Conservation (phyloP, 2,329 filamentous ascomycete genomes). For the Calonectria montana region DNA sequence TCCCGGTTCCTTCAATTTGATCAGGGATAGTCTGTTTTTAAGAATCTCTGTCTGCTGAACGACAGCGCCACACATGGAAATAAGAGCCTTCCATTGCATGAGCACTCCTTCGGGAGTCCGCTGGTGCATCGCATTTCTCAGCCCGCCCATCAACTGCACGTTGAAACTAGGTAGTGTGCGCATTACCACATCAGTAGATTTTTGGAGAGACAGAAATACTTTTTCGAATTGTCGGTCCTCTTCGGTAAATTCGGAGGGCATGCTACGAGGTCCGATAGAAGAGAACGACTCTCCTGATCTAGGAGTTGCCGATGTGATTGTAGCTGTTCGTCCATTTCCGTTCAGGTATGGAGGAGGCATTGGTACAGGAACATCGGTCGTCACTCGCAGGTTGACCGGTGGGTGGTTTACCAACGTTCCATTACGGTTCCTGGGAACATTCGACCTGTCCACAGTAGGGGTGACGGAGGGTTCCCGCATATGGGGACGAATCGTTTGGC, state of each 20-base stretch:
- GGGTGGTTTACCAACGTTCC: conserved; percentile 60
- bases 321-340: conserved; percentile 61
- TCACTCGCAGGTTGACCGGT: conserved; percentile 65
- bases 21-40: conserved; percentile 77
- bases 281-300: conserved; percentile 85
- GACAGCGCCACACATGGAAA: conserved; percentile 76
- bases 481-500: conserved; percentile 63
- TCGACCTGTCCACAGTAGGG: conserved; percentile 62
- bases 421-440: conserved; percentile 46
- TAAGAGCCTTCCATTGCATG: conserved; percentile 76
- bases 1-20: conserved; percentile 87
- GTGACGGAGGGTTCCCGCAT: conserved; percentile 65
- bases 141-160: conserved; percentile 71
- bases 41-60: conserved; percentile 80
- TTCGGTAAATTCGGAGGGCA: conserved; percentile 73
- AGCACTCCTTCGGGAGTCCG: conserved; percentile 69
- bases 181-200: conserved; percentile 79
- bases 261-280: conserved; percentile 60
- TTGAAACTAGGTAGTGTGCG: conserved; percentile 77
- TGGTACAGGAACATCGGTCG: conserved; percentile 62
- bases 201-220: conserved; percentile 81
- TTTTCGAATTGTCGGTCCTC: conserved; percentile 86
- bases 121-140: conserved; percentile 72
- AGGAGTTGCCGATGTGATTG: conserved; percentile 73
- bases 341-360: conserved; percentile 60